Evolutionary conservation across 2,329 filamentous ascomycete genomes (phyloP).

Genomic region (Juglanconis oblonga): DNA sequence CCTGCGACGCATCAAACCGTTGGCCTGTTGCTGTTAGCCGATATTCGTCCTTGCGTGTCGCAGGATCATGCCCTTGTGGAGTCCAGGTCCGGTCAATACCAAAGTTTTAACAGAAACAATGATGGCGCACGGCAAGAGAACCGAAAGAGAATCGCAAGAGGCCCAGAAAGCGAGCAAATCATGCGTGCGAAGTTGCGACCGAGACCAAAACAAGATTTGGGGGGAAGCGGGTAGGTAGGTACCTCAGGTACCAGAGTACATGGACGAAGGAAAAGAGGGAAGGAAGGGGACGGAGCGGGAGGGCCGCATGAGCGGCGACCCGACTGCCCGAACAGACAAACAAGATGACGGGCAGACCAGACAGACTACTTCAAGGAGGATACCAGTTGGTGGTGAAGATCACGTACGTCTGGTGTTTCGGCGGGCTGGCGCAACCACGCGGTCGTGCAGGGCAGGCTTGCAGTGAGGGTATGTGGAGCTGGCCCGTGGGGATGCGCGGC

Average conservation of each 20-base stretch:
- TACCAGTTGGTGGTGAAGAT: constrained; percentile 27
- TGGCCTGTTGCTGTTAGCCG: constrained; percentile 8
- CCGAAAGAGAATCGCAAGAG: constrained; percentile 8
- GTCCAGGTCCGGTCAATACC: neutral
- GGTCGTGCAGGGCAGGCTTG: constrained; percentile 20
- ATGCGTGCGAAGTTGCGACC: neutral
- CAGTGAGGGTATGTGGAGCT: neutral
- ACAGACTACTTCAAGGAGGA: constrained; percentile 24
- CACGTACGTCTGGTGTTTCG: constrained; percentile 44
- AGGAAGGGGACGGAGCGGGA: constrained; percentile 18
- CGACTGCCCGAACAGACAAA: constrained; percentile 19
- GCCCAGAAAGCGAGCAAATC: constrained; percentile 9
- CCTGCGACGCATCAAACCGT: neutral
- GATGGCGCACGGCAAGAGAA: neutral
- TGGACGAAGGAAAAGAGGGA: constrained; percentile 5
- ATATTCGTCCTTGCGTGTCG: neutral
- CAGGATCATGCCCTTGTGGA: neutral
- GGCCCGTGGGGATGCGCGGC: too few relatives aligned
- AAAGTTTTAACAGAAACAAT: constrained; percentile 16
- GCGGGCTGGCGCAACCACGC: constrained; percentile 29
- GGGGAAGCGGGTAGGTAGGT: neutral
- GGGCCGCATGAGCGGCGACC: constrained; percentile 16
- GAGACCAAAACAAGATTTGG: neutral
- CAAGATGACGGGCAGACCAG: constrained; percentile 24
- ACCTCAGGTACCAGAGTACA: neutral